Evolutionary conservation across 169 alveolate genomes (phyloP).

Genomic region (Perkinsus chesapeaki): DNA sequence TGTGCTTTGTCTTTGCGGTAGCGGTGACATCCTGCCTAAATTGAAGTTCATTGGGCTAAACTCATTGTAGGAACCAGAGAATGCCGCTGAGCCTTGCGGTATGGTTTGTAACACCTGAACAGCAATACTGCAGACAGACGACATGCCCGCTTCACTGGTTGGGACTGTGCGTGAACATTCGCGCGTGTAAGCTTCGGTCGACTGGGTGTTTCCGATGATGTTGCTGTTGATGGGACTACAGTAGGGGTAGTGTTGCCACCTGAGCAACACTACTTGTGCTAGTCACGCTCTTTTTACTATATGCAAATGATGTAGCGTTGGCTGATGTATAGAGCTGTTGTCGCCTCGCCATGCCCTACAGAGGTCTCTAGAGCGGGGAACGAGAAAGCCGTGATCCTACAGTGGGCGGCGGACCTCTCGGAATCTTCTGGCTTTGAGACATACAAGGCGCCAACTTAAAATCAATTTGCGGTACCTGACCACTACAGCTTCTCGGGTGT

Average conservation of each 20-base stretch:
- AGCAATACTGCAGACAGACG: background rate
- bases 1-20: background rate
- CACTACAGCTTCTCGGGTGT: too few relatives aligned
- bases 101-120: background rate
- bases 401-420: background rate
- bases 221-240: background rate
- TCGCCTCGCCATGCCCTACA: background rate
- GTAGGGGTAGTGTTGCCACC: background rate
- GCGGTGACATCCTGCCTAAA: background rate
- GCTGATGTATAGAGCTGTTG: background rate
- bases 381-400: background rate
- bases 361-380: background rate
- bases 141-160: background rate
- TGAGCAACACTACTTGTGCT: background rate
- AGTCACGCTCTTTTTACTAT: background rate
- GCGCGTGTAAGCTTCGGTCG: background rate
- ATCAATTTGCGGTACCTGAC: background rate
- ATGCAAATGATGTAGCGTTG: background rate
- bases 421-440: background rate
- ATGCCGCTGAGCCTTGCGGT: background rate
- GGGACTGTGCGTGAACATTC: background rate
- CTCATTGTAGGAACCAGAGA: background rate
- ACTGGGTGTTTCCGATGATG: background rate
- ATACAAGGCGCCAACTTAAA: background rate
- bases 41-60: background rate